Evolutionary conservation across 805 yeast species (phyloP).

Genomic region (Zygosaccharomyces lentus): DNA sequence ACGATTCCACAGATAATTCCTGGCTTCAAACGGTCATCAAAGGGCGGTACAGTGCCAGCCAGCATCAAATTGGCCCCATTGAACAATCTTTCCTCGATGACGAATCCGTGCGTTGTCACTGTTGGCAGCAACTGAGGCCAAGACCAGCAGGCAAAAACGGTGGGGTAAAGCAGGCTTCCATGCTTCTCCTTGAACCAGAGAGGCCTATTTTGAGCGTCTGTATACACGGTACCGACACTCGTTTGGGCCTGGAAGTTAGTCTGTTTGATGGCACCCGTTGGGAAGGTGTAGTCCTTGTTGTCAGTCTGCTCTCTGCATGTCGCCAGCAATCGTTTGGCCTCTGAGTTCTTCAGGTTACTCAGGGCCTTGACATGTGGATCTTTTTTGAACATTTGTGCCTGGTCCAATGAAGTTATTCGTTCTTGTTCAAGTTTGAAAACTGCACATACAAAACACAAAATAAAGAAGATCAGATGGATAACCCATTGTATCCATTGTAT

Average conservation of each 20-base stretch:
- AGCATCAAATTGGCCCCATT: slow-evolving; percentile 82
- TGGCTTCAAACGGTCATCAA: slow-evolving; percentile 43
- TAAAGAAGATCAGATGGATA: slow-evolving; percentile 9
- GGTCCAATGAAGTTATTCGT: neutral
- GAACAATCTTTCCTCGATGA: slow-evolving; percentile 54
- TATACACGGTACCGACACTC: slow-evolving; percentile 59
- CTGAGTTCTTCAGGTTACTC: slow-evolving; percentile 79
- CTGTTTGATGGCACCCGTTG: slow-evolving; percentile 44
- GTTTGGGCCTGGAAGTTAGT: slow-evolving; percentile 56
- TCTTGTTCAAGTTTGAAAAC: slow-evolving; percentile 1
- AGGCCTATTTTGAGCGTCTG: slow-evolving; percentile 61
- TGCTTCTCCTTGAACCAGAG: slow-evolving; percentile 66
- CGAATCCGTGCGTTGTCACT: slow-evolving; percentile 68
- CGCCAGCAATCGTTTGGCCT: slow-evolving; percentile 47
- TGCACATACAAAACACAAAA: neutral
- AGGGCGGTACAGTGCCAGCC: slow-evolving; percentile 61
- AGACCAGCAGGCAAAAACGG: slow-evolving; percentile 69
- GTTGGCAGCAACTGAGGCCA: slow-evolving; percentile 62
- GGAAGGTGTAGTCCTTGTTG: slow-evolving; percentile 42
- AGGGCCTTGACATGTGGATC: slow-evolving; percentile 58
- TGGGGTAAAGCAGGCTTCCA: slow-evolving; percentile 53
- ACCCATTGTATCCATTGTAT: slow-evolving; percentile 19
- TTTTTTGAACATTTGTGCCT: slow-evolving; percentile 33
- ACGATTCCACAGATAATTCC: slow-evolving; percentile 73
- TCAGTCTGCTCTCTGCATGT: slow-evolving; percentile 38